Evolutionary conservation across 2,329 filamentous ascomycete genomes (phyloP).

Genomic region (Pseudogymnoascus sp.): DNA sequence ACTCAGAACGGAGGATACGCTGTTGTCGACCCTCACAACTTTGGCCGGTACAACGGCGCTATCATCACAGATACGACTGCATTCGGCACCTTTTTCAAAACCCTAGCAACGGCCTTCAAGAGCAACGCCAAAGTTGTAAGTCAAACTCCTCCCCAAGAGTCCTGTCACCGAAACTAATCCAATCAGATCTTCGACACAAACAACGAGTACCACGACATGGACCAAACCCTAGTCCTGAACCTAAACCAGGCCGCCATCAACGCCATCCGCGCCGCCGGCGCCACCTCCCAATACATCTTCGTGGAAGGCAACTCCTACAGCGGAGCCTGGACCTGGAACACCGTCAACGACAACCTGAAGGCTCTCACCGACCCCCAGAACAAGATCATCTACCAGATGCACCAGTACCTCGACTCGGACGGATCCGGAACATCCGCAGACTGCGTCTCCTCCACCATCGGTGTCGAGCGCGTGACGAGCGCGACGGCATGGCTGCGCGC

Average conservation of each 20-base stretch:
- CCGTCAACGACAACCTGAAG: constrained; percentile 35
- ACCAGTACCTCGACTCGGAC: constrained; percentile 53
- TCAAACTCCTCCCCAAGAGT: constrained; percentile 25
- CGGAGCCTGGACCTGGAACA: constrained; percentile 44
- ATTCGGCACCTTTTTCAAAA: constrained; percentile 36
- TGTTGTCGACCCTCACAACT: constrained; percentile 44
- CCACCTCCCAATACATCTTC: constrained; percentile 47
- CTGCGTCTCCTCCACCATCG: constrained; percentile 47
- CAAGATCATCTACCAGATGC: constrained; percentile 53
- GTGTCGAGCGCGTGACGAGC: constrained; percentile 40
- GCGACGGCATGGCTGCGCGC: constrained; percentile 47
- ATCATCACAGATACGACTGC: constrained; percentile 30
- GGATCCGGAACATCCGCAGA: constrained; percentile 42
- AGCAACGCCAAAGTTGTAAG: constrained; percentile 32
- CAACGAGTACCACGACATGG: constrained; percentile 39
- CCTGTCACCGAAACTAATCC: constrained; percentile 23
- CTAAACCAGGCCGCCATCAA: constrained; percentile 40
- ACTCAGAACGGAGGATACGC: constrained; percentile 37
- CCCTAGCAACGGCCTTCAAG: constrained; percentile 31
- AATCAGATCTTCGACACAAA: constrained; percentile 34
- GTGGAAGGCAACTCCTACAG: constrained; percentile 46
- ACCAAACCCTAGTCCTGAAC: constrained; percentile 31
- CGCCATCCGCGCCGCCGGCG: constrained; percentile 36
- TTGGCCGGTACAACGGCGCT: constrained; percentile 39
- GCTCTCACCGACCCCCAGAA: constrained; percentile 44